These are phyloP conservation scores for Leccinum incarnatum DNA, from an alignment of 768 basidiomycete species.

Conservation along the genomic window DNA sequence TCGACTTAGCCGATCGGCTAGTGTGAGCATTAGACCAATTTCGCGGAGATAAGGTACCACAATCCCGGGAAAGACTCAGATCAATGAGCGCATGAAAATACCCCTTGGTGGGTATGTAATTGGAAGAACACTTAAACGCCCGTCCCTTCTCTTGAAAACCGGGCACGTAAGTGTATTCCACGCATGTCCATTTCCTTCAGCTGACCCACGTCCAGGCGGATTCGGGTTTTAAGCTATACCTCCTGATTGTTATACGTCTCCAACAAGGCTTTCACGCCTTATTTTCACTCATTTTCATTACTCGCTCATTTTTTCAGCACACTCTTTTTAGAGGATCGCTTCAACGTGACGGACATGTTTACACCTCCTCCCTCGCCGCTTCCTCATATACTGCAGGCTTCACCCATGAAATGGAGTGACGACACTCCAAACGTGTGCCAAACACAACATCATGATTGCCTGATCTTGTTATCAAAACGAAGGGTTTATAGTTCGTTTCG, in stretches of 20 bases:
- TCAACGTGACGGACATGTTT: conserved; percentile 31
- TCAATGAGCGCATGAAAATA: conserved; percentile 2
- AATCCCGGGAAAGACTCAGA: neutral
- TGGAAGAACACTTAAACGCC: neutral
- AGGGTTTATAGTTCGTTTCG: conserved; percentile 36
- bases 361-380: conserved; percentile 44
- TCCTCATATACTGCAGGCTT: conserved; percentile 20
- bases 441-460: conserved; percentile 2
- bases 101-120: neutral
- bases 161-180: conserved; percentile 5
- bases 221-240: conserved; percentile 3
- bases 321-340: conserved; percentile 20
- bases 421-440: conserved; percentile 5
- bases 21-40: conserved; percentile 2
- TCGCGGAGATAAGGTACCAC: conserved; percentile 26
- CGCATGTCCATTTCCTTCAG: neutral
- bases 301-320: conserved; percentile 31
- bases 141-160: conserved; percentile 5
- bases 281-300: conserved; percentile 11
- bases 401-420: neutral
- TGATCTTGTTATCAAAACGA: conserved; percentile 28
- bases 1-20: conserved; percentile 13
- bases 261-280: conserved; percentile 11
- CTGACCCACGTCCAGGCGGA: conserved; percentile 9
- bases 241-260: neutral